Evolutionary conservation across 164 flowering plant genomes (phyloP).

Genomic region (Vitis vinifera): DNA sequence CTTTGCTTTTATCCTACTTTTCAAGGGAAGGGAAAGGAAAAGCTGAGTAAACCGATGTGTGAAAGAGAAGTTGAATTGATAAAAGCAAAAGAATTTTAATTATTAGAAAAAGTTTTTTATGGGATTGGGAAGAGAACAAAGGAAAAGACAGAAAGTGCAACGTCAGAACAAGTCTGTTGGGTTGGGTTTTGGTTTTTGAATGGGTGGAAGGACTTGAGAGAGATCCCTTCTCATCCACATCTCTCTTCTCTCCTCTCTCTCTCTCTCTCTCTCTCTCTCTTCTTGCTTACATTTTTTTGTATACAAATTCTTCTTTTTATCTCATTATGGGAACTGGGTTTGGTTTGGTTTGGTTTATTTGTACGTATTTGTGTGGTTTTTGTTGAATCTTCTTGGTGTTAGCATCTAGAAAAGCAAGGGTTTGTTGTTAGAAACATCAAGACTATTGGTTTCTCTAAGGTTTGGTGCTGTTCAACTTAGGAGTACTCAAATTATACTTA

Average conservation of each 20-base stretch:
- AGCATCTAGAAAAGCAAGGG: constrained; percentile 2
- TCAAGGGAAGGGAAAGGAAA: background rate
- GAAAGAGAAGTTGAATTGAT: background rate
- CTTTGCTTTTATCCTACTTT: background rate
- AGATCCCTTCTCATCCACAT: constrained; percentile 29
- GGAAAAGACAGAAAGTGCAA: constrained; percentile 25
- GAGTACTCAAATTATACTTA: constrained; percentile 14
- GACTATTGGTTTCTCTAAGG: constrained; percentile 2
- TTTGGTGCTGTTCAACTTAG: constrained; percentile 2
- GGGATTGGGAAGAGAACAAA: constrained; percentile 19
- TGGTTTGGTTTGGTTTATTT: background rate
- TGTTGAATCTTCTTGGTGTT: constrained; percentile 19
- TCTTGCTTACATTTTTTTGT: no score
- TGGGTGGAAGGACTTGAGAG: constrained; percentile 8
- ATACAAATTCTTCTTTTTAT: no score
- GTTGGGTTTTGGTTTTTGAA: constrained; percentile 16
- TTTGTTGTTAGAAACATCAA: background rate
- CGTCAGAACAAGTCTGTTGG: constrained; percentile 9
- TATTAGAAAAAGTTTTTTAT: background rate
- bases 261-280: background rate
- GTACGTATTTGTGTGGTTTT: constrained; percentile 18
- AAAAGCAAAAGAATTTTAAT: background rate
- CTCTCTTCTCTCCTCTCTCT: constrained; percentile 10
- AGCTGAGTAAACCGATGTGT: background rate
- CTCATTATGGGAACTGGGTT: background rate